These are phyloP conservation scores for Penicillium sp. DNA, from an alignment of 2,329 filamentous ascomycete species.

Conservation along the genomic window DNA sequence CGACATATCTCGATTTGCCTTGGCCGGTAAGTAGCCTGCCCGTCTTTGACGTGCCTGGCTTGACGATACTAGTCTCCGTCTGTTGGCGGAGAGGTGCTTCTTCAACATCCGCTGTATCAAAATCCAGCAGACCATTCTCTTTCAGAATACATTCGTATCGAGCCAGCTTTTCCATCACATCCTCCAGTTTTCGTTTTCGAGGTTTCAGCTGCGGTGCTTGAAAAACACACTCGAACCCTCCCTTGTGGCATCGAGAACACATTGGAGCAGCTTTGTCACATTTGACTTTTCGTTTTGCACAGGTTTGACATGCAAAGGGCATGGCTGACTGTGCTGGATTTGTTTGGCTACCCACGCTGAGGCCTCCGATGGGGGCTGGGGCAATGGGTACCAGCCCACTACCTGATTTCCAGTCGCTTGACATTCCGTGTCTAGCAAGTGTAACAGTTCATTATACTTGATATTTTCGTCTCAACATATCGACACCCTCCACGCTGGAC, in stretches of 20 bases:
- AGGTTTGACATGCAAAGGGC: constrained; percentile 12
- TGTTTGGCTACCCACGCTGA: not conserved
- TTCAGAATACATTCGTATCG: constrained; percentile 22
- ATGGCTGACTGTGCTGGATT: not conserved
- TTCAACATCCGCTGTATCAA: not conserved
- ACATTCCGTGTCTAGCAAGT: not conserved
- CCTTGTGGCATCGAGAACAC: constrained; percentile 16
- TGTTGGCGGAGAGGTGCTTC: not conserved
- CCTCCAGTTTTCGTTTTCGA: constrained; percentile 16
- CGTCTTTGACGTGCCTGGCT: constrained; percentile 1
- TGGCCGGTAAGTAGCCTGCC: constrained; percentile 3
- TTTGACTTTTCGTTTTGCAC: constrained; percentile 16
- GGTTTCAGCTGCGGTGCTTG: constrained; percentile 5
- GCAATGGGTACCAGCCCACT: constrained; percentile 1
- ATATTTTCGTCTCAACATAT: not conserved
- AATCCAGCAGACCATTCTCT: constrained; percentile 8
- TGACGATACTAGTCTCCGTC: not conserved
- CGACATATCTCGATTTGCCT: constrained; percentile 47
- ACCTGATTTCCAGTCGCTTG: not conserved
- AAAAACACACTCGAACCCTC: constrained; percentile 11
- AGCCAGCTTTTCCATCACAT: constrained; percentile 24
- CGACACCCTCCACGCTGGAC: not conserved
- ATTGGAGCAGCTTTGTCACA: constrained; percentile 14
- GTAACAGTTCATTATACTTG: not conserved
- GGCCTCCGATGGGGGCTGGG: not conserved